Percentiles rank a stretch among this genome's conserved stretches.
Conservation (phyloP, 306 rosid genomes). For the Carpinus fangiana region DNA sequence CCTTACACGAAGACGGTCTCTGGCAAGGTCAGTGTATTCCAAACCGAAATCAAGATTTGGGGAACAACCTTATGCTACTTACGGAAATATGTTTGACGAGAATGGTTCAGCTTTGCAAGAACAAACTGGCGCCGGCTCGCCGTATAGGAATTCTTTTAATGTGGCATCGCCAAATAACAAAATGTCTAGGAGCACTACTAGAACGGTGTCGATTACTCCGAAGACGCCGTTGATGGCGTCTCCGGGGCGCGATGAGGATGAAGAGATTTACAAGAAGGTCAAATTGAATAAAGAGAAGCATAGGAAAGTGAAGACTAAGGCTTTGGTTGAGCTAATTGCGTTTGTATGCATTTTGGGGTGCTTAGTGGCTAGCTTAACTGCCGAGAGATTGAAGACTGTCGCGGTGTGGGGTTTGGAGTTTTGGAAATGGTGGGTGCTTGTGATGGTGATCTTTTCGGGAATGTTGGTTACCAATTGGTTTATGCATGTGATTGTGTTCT, state of each 20-base stretch:
- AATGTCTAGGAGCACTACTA: constrained; percentile 24
- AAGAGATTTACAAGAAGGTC: constrained; percentile 59
- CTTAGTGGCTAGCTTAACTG: constrained; percentile 57
- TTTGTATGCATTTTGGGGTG: constrained; percentile 47
- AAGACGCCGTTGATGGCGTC: constrained; percentile 42
- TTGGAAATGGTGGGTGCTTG: constrained; percentile 89
- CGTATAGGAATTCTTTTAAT: constrained; percentile 40
- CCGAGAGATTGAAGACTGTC: constrained; percentile 24
- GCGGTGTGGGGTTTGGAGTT: constrained; percentile 59
- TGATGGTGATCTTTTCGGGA: constrained; percentile 76
- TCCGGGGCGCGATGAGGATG: constrained; percentile 60
- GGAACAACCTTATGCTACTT: constrained; percentile 52
- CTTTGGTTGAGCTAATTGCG: constrained; percentile 47
- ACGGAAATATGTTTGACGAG: constrained; percentile 50
- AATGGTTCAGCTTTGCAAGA: constrained; percentile 38
- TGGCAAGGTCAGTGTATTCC: constrained; percentile 57
- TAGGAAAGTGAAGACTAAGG: constrained; percentile 42
- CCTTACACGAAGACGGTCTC: constrained; percentile 44
- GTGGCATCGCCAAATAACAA: constrained; percentile 53
- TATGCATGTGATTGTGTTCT: constrained; percentile 66
- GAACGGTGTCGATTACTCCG: constrained; percentile 46
- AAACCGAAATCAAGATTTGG: constrained; percentile 86
- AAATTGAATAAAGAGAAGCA: constrained; percentile 50
- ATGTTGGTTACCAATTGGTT: constrained; percentile 72
- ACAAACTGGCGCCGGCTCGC: constrained; percentile 45